phyloP scores from a whole-genome alignment of 2,329 filamentous ascomycete genomes.

The Aspergillus felis region DNA sequence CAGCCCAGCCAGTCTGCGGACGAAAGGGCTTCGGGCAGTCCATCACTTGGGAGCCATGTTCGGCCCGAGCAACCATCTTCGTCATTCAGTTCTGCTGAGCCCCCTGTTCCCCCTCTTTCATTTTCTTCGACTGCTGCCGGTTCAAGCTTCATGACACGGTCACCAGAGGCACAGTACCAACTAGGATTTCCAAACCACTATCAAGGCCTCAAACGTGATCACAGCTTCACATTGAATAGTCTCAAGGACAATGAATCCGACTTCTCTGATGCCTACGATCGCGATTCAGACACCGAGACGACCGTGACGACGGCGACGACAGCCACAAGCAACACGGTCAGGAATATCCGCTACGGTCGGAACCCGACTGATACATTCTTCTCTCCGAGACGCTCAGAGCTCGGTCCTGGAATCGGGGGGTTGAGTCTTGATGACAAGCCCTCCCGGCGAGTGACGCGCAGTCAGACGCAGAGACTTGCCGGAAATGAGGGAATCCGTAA shows the following conservation, averaged over 20 bases:
- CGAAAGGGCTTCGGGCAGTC: neutral
- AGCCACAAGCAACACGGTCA: slow-evolving; percentile 31
- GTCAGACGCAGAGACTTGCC: slow-evolving; percentile 28
- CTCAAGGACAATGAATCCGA: slow-evolving; percentile 30
- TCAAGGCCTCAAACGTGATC: slow-evolving; percentile 16
- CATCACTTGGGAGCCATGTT: slow-evolving; percentile 3
- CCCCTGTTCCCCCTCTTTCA: slow-evolving; percentile 25
- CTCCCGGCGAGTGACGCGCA: slow-evolving; percentile 32
- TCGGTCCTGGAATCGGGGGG: slow-evolving; percentile 30
- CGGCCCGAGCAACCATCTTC: slow-evolving; percentile 13
- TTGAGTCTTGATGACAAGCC: slow-evolving; percentile 33
- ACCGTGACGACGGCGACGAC: slow-evolving; percentile 29
- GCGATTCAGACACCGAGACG: slow-evolving; percentile 37
- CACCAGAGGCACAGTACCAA: slow-evolving; percentile 22
- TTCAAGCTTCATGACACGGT: slow-evolving; percentile 25
- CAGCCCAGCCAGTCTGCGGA: slow-evolving; percentile 1
- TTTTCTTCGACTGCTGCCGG: slow-evolving; percentile 25
- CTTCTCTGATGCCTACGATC: slow-evolving; percentile 26
- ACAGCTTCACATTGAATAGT: slow-evolving; percentile 31
- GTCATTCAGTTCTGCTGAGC: slow-evolving; percentile 20
- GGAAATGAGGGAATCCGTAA: slow-evolving; percentile 12
- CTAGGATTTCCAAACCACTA: slow-evolving; percentile 19
- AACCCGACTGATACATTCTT: slow-evolving; percentile 18
- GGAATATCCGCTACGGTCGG: slow-evolving; percentile 34
- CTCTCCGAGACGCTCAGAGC: slow-evolving; percentile 28